Conservation (phyloP, 2,329 filamentous ascomycete species). For the Paecilomyces fulvus region DNA sequence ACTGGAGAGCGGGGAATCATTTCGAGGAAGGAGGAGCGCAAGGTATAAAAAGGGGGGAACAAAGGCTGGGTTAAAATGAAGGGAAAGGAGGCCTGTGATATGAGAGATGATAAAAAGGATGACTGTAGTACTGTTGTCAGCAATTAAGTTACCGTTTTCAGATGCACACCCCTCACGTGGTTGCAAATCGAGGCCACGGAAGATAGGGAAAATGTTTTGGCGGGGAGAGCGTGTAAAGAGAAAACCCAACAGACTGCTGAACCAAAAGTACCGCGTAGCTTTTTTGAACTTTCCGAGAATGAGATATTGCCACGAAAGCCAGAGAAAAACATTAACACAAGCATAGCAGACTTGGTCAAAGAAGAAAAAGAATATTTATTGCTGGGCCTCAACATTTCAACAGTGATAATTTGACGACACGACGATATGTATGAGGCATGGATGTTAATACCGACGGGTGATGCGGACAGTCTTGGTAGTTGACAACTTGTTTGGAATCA, state of each 20-base stretch:
- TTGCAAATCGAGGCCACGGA: not conserved
- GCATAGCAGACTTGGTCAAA: not conserved
- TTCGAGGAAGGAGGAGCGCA: not conserved
- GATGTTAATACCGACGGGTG: not conserved
- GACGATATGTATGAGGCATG: not conserved
- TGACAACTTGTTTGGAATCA: slow-evolving; percentile 11
- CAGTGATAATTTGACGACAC: not conserved
- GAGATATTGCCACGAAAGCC: not conserved
- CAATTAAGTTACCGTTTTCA: not conserved
- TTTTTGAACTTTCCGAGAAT: not conserved
- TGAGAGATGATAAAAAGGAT: not conserved
- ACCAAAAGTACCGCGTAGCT: not conserved
- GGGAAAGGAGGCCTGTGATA: not conserved
- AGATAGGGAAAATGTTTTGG: too few relatives aligned
- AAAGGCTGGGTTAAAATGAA: not conserved
- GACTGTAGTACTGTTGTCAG: not conserved
- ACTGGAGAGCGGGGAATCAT: not conserved
- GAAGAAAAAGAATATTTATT: not conserved
- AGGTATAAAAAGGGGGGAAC: not conserved
- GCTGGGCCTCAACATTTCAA: not conserved
- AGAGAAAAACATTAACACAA: not conserved
- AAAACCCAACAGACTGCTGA: not conserved
- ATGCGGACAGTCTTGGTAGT: not conserved
- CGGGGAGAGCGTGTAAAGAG: not conserved
- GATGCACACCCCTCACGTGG: not conserved